Evolutionary conservation across 148 eudicot species (phyloP).

Genomic region (Vaccinium darrowii): DNA sequence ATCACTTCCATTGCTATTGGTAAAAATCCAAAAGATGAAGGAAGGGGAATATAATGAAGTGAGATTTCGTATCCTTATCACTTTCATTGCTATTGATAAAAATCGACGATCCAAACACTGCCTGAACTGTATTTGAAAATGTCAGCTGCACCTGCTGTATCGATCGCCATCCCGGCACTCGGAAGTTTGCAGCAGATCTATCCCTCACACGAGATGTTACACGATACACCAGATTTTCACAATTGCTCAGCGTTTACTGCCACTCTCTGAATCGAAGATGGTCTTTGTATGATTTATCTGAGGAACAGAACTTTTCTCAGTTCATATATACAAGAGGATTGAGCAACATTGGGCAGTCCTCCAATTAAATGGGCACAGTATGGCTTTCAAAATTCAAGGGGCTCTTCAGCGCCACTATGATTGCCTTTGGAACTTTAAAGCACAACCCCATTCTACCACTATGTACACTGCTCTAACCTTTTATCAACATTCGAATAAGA

Average conservation of each 20-base stretch:
- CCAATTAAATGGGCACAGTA: background rate
- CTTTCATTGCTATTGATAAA: background rate
- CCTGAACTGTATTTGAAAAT: conserved; percentile 16
- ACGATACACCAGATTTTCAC: conserved; percentile 1
- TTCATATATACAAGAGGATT: background rate
- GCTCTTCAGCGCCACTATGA: background rate
- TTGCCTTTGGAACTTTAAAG: conserved; percentile 18
- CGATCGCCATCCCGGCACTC: conserved; percentile 10
- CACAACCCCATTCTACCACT: conserved; percentile 16
- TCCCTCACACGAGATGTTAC: conserved; percentile 9
- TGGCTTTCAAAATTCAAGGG: conserved; percentile 12
- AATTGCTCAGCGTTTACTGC: background rate
- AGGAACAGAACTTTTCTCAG: conserved; percentile 11
- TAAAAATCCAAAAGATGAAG: background rate
- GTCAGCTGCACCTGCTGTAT: conserved; percentile 23
- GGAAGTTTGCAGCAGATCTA: conserved; percentile 15
- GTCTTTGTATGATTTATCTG: background rate
- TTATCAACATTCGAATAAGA: conserved; percentile 25
- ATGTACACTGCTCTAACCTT: conserved; percentile 31
- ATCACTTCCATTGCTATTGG: background rate
- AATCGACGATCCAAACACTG: background rate
- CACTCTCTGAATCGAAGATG: conserved; percentile 3
- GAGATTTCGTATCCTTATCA: background rate
- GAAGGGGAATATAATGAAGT: background rate
- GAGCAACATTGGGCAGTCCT: conserved; percentile 1